Percentiles rank a stretch among this genome's conserved stretches.
Conservation (phyloP, 768 basidiomycete genomes). For the Infundibulicybe gibba region DNA sequence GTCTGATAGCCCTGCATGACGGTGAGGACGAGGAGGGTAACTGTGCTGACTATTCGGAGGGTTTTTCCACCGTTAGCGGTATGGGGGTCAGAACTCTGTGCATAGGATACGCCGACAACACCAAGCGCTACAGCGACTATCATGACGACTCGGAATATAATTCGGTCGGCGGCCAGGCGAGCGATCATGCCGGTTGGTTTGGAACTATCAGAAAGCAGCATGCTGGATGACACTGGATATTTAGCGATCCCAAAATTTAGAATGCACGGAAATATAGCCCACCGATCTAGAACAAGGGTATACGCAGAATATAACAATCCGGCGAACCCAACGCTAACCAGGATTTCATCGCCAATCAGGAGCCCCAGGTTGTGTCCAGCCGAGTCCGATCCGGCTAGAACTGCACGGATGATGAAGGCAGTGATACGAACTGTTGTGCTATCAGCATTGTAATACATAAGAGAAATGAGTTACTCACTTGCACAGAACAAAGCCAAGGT, state of each 20-base stretch:
- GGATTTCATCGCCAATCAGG: conserved; percentile 33
- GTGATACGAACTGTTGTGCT: conserved; percentile 29
- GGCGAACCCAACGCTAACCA: conserved; percentile 39
- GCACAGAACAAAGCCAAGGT: conserved; percentile 31
- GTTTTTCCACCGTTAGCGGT: conserved; percentile 50
- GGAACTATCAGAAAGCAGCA: no score
- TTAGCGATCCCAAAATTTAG: no score
- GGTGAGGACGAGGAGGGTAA: conserved; percentile 34
- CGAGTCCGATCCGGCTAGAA: conserved; percentile 24
- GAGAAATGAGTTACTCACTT: conserved; percentile 27
- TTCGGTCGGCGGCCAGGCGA: conserved; percentile 47
- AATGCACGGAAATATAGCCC: neutral
- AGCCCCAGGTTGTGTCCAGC: conserved; percentile 26
- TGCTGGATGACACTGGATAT: no score
- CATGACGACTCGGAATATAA: conserved; percentile 10
- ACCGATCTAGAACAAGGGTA: conserved; percentile 39
- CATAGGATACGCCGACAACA: conserved; percentile 21
- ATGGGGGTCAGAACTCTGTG: conserved; percentile 39
- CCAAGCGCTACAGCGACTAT: conserved; percentile 27
- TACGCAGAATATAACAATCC: conserved; percentile 38
- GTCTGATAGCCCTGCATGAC: conserved; percentile 28
- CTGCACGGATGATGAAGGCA: conserved; percentile 36
- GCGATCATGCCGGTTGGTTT: conserved; percentile 29
- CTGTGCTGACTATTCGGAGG: conserved; percentile 27
- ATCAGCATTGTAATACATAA: no score